Evolutionary conservation across 495 filamentous ascomycete genomes (phyloP).

Genomic region (Rhizodiscina lignyota): DNA sequence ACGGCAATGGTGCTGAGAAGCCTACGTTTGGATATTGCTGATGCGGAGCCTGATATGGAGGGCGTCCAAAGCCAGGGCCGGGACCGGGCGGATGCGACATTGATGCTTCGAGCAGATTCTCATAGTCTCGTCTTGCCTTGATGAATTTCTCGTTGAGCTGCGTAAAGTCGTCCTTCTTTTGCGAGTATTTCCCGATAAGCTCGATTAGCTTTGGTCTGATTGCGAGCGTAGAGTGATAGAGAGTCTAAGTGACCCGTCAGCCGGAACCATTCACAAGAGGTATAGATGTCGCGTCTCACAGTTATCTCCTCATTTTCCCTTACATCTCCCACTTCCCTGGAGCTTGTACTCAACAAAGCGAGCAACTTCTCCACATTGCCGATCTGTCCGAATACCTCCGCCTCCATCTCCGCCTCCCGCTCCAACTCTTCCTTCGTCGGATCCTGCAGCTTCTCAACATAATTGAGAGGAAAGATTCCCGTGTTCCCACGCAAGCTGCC

Average conservation of each 20-base stretch:
- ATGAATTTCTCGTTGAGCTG: conserved; percentile 99
- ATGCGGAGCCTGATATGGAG: conserved; percentile 16
- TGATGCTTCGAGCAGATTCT: conserved; percentile 83
- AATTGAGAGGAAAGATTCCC: conserved; percentile 96
- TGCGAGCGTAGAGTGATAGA: conserved; percentile 86
- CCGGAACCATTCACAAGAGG: background rate
- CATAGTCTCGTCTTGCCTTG: conserved; percentile 92
- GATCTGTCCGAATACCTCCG: conserved; percentile 94
- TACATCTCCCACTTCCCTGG: conserved; percentile 14
- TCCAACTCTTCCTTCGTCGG: conserved; percentile 90
- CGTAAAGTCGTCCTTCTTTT: conserved; percentile 98
- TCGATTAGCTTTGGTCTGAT: conserved; percentile 96
- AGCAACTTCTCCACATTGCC: conserved; percentile 97
- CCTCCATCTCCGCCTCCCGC: conserved; percentile 91
- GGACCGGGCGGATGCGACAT: conserved; percentile 47
- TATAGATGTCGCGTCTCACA: conserved; percentile 20
- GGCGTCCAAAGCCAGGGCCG: conserved; percentile 15
- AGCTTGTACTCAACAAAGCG: conserved; percentile 80
- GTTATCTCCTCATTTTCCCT: conserved; percentile 61
- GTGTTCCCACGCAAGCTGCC: conserved; percentile 86
- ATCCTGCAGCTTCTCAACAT: conserved; percentile 92
- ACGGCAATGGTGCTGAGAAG: background rate
- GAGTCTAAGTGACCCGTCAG: conserved; percentile 33
- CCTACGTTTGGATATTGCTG: conserved; percentile 5
- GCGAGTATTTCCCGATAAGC: conserved; percentile 95